Evolutionary conservation across 2,329 filamentous ascomycete genomes (phyloP).

Genomic region (Xylariaceae sp.): DNA sequence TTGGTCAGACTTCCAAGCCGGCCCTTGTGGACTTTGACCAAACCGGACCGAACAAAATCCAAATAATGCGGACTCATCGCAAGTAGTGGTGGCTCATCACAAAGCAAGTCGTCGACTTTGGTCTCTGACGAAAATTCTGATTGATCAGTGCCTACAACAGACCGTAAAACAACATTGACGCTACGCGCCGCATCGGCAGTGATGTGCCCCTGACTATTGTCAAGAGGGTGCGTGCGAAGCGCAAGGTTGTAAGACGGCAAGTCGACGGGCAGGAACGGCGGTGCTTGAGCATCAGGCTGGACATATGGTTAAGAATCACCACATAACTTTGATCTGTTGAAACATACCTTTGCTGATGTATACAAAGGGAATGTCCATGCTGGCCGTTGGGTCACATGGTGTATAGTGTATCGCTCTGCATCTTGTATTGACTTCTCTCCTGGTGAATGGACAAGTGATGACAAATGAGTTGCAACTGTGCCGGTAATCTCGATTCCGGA

Average conservation of each 20-base stretch:
- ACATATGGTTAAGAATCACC: conserved; percentile 29
- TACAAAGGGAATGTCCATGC: conserved; percentile 67
- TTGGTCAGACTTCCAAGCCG: conserved; percentile 38
- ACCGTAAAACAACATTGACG: conserved; percentile 49
- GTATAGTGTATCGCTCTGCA: conserved; percentile 52
- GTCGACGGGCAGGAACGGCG: conserved; percentile 69
- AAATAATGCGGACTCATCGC: conserved; percentile 69
- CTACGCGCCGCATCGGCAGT: conserved; percentile 51
- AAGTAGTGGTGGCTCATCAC: conserved; percentile 57
- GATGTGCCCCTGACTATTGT: conserved; percentile 63
- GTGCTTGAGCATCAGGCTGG: conserved; percentile 43
- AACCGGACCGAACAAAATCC: conserved; percentile 66
- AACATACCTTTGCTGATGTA: conserved; percentile 46
- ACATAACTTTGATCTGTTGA: neutral
- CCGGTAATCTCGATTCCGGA: conserved; percentile 75
- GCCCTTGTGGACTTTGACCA: conserved; percentile 51
- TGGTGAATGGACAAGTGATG: conserved; percentile 56
- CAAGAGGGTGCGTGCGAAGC: conserved; percentile 55
- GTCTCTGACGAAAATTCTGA: conserved; percentile 43
- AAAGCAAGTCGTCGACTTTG: conserved; percentile 37
- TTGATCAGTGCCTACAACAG: conserved; percentile 51
- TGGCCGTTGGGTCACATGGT: conserved; percentile 66
- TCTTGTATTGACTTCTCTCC: conserved; percentile 36
- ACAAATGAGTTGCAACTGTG: conserved; percentile 67
- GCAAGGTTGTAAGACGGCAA: conserved; percentile 67